These are phyloP conservation scores for Populus nigra DNA, from an alignment of 345 rosid genomes.

Conservation along the genomic window DNA sequence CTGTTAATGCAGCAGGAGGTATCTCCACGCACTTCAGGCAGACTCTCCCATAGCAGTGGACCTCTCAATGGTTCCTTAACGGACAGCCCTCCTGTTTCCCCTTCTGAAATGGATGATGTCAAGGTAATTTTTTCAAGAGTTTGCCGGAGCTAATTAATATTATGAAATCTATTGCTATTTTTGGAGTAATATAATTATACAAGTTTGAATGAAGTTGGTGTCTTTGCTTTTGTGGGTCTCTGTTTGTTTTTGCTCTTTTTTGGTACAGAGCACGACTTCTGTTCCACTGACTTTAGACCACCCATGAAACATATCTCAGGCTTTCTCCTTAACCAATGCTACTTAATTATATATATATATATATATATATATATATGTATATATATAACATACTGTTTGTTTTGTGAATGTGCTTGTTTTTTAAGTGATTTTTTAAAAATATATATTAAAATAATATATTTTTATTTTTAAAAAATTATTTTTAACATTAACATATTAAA, in stretches of 20 bases:
- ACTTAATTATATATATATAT: too few relatives aligned
- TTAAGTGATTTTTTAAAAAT: too few relatives aligned
- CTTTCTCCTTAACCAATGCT: slow-evolving; percentile 58
- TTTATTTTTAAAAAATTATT: too few relatives aligned
- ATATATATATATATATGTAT: accelerated
- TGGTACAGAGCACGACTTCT: slow-evolving; percentile 31
- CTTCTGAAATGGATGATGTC: slow-evolving; percentile 68
- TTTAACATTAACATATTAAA: too few relatives aligned
- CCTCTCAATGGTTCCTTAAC: slow-evolving; percentile 80
- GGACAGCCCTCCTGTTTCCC: slow-evolving; percentile 96
- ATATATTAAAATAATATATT: too few relatives aligned
- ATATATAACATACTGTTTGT: too few relatives aligned
- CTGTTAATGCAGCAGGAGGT: slow-evolving; percentile 67
- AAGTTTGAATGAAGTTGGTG: not conserved
- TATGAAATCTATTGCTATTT: not conserved
- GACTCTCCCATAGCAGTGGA: slow-evolving; percentile 86
- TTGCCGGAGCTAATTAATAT: not conserved
- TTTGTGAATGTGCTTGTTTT: too few relatives aligned
- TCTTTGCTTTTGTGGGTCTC: slow-evolving; percentile 7
- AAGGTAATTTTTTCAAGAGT: slow-evolving; percentile 41
- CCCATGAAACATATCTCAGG: slow-evolving; percentile 31
- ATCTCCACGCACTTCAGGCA: slow-evolving; percentile 80
- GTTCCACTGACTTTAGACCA: slow-evolving; percentile 30
- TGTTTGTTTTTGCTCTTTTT: slow-evolving; percentile 2
- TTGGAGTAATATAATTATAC: not conserved